These are phyloP conservation scores for Tetrapisispora fleetii DNA, from an alignment of 805 yeast species.

Conservation along the genomic window DNA sequence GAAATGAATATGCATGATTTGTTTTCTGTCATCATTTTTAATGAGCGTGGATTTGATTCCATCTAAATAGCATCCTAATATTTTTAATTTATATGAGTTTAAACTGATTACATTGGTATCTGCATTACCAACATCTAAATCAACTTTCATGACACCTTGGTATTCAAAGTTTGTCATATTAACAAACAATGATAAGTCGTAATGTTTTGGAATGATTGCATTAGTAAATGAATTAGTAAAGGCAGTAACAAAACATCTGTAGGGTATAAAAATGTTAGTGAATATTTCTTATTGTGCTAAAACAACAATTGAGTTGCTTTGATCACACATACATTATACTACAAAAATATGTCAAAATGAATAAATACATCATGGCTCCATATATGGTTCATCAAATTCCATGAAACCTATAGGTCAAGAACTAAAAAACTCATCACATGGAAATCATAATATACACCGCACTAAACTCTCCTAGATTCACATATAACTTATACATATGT, in stretches of 20 bases:
- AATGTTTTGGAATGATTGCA: constrained; percentile 62
- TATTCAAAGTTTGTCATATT: constrained; percentile 47
- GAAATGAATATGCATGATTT: constrained; percentile 54
- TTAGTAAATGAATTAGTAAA: constrained; percentile 43
- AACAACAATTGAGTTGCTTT: no score
- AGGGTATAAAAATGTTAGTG: neutral
- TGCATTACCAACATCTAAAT: constrained; percentile 40
- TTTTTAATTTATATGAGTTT: constrained; percentile 56
- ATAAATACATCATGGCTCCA: neutral
- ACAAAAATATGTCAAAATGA: neutral
- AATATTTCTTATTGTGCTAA: neutral
- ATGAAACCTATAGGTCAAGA: no score
- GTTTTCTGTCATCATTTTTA: constrained; percentile 41
- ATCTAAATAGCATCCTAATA: constrained; percentile 38
- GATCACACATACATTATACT: neutral
- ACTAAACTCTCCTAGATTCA: no score
- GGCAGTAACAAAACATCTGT: neutral
- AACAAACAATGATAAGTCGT: constrained; percentile 61
- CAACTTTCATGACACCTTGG: constrained; percentile 45
- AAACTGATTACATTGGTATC: constrained; percentile 36
- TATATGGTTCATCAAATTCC: no score
- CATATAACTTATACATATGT: no score
- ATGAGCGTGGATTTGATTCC: constrained; percentile 34
- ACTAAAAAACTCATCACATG: no score
- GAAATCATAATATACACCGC: no score